Evolutionary conservation across 805 yeast genomes (phyloP), one percentile per base, ranked within the genome.

Genomic region (Metschnikowia gelsemii): DNA sequence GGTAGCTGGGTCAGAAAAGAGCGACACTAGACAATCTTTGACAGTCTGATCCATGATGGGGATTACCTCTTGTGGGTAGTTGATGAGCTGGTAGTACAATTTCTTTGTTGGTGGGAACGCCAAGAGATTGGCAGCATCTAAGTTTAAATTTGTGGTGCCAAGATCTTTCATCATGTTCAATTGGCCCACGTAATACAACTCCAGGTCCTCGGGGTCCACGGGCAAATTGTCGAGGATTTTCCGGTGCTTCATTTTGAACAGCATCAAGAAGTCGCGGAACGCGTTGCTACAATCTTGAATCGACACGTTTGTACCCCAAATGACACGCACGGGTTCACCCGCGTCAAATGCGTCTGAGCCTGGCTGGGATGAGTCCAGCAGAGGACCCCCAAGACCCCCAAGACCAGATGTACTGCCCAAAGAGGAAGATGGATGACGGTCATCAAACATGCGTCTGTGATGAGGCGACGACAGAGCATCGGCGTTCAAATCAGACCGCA

Each of bases 241-340:
- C 46, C 97, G 75, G 63, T 86, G 81, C 56, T 82, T 84, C 65
- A 76, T 68, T 59, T 88, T 86, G 72, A 89, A 93, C 19, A 84
- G 78, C 82, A 85, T 82, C 54, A 93, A 67, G 52, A 93, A 93
- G 49, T 82, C 82, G 50, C 95, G 74, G 67, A 93, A 91, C 37
- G 78, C 75, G 51, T 80, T 84, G 27, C 86, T 76, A 53, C 93
- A 83, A 57, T 93, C 96, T 57, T 81, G 87, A 57, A 93, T 90
- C 35, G 95, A 84, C 20, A 93, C 96, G 58, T 91, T 89, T 1
- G 99, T 93, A 64, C 99, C 99, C 99, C 99, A 93, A 57, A 93
- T 91, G 40, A 93, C 96, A 56, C 95, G 77, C 18, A 82, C 80
- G 0, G 96, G 95, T 50, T 85, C 96, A 39, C 78, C 79, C 18